Percentiles rank a stretch among this genome's conserved stretches.
Conservation (phyloP, 257 asterid genomes). For the Vinca minor region DNA sequence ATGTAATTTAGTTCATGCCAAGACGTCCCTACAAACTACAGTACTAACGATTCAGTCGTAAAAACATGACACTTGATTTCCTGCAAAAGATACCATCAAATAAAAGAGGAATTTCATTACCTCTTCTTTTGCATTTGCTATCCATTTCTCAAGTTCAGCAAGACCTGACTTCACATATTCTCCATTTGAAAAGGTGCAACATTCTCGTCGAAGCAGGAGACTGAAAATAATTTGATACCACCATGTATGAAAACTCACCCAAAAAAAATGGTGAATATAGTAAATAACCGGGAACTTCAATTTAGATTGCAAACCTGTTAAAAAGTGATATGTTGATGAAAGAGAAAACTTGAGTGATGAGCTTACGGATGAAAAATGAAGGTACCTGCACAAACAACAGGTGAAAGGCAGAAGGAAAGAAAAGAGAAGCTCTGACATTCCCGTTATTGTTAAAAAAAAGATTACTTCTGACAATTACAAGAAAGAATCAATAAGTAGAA, state of each 20-base stretch:
- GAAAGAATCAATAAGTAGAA: neutral
- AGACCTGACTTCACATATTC: slow-evolving; percentile 97
- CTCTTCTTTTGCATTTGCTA: slow-evolving; percentile 81
- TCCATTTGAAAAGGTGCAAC: slow-evolving; percentile 96
- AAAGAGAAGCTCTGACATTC: neutral
- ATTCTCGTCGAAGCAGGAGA: slow-evolving; percentile 94
- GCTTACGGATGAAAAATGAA: slow-evolving; percentile 94
- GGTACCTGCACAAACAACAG: slow-evolving; percentile 54
- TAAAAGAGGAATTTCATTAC: slow-evolving; percentile 24
- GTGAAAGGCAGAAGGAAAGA: neutral
- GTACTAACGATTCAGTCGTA: slow-evolving; percentile 22
- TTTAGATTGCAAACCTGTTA: slow-evolving; percentile 52
- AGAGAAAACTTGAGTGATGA: slow-evolving; percentile 87
- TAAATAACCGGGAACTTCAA: slow-evolving; percentile 1
- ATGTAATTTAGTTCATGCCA: slow-evolving; percentile 97
- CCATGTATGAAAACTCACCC: slow-evolving; percentile 3
- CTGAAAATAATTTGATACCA: slow-evolving; percentile 23
- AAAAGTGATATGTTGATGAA: slow-evolving; percentile 90
- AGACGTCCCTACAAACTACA: slow-evolving; percentile 95
- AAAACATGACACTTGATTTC: slow-evolving; percentile 11
- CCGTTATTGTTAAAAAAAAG: neutral
- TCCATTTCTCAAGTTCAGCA: slow-evolving; percentile 97
- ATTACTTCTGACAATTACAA: neutral
- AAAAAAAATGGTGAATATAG: neutral
- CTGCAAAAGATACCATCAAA: neutral